Conservation (phyloP, 148 eudicot genomes). For the Tetragonia tetragonoides region DNA sequence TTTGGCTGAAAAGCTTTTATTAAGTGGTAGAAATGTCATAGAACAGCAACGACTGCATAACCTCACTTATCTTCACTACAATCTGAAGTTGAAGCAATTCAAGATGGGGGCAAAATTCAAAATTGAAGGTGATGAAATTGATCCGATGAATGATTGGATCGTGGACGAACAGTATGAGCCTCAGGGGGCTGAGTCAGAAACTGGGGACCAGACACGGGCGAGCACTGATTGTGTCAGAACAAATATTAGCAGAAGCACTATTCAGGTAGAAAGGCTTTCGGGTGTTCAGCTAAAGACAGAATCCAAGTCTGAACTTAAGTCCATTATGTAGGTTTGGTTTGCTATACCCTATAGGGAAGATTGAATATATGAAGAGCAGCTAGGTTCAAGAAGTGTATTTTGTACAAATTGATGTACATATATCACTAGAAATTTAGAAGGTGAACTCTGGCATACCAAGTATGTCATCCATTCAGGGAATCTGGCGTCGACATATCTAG, state of each 20-base stretch:
- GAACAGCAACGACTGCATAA: slow-evolving; percentile 38
- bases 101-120: slow-evolving; percentile 21
- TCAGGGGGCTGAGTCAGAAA: not conserved
- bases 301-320: not conserved
- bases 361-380: too few species aligned
- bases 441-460: too few species aligned
- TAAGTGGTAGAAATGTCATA: slow-evolving; percentile 19
- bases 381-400: too few species aligned
- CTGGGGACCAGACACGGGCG: not conserved
- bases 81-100: slow-evolving; percentile 44
- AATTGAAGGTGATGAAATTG: slow-evolving; percentile 30
- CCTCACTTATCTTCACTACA: slow-evolving; percentile 46
- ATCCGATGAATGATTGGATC: slow-evolving; percentile 49
- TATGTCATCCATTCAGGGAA: too few species aligned
- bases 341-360: too few species aligned
- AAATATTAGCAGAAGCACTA: not conserved
- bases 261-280: not conserved
- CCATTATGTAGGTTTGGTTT: too few species aligned
- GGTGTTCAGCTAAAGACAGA: slow-evolving; percentile 8
- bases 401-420: too few species aligned
- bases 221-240: too few species aligned
- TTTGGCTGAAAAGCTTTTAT: slow-evolving; percentile 52
- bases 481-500: too few species aligned
- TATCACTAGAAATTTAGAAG: too few species aligned
- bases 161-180: slow-evolving; percentile 17